Percentiles rank a stretch among this genome's conserved stretches.
Conservation (phyloP, 2,329 filamentous ascomycete genomes). For the Annulohypoxylon truncatum region DNA sequence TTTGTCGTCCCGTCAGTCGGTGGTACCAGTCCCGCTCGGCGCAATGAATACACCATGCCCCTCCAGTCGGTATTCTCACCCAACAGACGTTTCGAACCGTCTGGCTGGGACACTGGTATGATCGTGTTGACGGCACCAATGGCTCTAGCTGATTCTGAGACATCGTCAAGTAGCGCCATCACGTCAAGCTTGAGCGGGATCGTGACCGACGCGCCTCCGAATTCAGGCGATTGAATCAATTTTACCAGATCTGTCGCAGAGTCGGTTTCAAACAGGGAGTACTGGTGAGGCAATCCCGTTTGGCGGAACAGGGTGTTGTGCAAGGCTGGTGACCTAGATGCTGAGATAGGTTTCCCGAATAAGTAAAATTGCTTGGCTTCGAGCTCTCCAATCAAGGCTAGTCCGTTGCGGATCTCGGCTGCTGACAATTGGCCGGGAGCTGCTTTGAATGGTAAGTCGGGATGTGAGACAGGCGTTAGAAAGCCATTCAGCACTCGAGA, state of each 20-base stretch:
- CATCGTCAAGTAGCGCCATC: slow-evolving; percentile 80
- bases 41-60: slow-evolving; percentile 86
- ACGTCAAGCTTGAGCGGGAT: slow-evolving; percentile 95
- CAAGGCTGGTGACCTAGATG: slow-evolving; percentile 86
- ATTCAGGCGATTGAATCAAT: slow-evolving; percentile 76
- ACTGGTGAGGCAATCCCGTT: slow-evolving; percentile 86
- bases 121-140: slow-evolving; percentile 98
- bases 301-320: slow-evolving; percentile 87
- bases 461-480: slow-evolving; percentile 94
- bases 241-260: slow-evolving; percentile 68
- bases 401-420: slow-evolving; percentile 82
- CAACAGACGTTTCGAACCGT: slow-evolving; percentile 66
- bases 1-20: slow-evolving; percentile 51
- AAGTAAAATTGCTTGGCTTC: slow-evolving; percentile 82
- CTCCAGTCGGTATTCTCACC: slow-evolving; percentile 97
- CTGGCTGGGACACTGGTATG: slow-evolving; percentile 65
- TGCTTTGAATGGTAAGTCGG: slow-evolving; percentile 88
- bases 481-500: slow-evolving; percentile 92
- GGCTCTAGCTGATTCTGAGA: slow-evolving; percentile 79
- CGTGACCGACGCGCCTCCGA: slow-evolving; percentile 94
- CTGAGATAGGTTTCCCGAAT: slow-evolving; percentile 85
- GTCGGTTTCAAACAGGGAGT: slow-evolving; percentile 80
- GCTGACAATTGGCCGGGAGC: slow-evolving; percentile 94
- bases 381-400: slow-evolving; percentile 83
- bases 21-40: slow-evolving; percentile 70